These are phyloP conservation scores for Solanum chmielewskii DNA, from an alignment of 257 asterid species.

Conservation along the genomic window DNA sequence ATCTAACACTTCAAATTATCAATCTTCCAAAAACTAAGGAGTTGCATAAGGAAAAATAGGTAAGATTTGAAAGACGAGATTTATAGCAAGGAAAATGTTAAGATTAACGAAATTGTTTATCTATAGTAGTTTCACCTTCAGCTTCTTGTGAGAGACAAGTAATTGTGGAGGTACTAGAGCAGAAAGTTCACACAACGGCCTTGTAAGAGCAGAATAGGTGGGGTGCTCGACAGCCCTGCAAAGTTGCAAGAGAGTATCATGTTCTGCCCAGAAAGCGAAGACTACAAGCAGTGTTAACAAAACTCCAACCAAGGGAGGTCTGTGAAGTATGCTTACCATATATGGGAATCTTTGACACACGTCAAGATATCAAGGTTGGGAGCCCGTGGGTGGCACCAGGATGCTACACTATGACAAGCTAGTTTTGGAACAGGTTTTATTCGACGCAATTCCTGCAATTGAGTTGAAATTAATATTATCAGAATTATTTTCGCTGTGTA, in stretches of 20 bases:
- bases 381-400: slow-evolving; percentile 99
- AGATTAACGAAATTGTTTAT: neutral
- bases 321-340: slow-evolving; percentile 45
- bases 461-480: neutral
- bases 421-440: slow-evolving; percentile 91
- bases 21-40: neutral
- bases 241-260: slow-evolving; percentile 16
- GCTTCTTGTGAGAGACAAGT: slow-evolving; percentile 94
- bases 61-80: neutral
- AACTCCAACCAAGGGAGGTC: neutral
- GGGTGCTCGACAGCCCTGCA: slow-evolving; percentile 99
- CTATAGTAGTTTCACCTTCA: slow-evolving; percentile 37
- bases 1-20: neutral
- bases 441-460: slow-evolving; percentile 75
- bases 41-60: neutral
- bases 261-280: slow-evolving; percentile 6
- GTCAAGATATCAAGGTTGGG: slow-evolving; percentile 96
- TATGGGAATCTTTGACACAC: slow-evolving; percentile 96
- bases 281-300: slow-evolving; percentile 1
- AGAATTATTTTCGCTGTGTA: neutral
- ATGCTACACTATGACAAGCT: slow-evolving; percentile 98
- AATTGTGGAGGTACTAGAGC: slow-evolving; percentile 89
- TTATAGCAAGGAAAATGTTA: neutral
- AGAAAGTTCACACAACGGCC: slow-evolving; percentile 96
- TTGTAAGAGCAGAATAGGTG: slow-evolving; percentile 91